phyloP scores from a whole-genome alignment of 1,284 basidiomycete genomes.

The Somion occarium region DNA sequence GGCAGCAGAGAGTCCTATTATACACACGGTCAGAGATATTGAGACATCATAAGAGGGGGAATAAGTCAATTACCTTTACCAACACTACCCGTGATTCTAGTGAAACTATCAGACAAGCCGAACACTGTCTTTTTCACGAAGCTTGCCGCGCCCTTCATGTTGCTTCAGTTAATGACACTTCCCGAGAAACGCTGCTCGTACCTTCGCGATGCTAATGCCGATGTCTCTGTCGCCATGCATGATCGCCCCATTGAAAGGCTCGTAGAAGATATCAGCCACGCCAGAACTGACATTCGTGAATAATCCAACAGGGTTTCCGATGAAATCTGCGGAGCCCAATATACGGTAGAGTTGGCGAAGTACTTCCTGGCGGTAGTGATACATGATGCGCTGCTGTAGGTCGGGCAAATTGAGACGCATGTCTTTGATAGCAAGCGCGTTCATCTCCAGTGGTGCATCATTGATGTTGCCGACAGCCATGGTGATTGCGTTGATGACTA shows the following conservation, averaged over 20 bases:
- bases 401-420: conserved; percentile 86
- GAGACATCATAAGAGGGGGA: neutral
- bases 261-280: conserved; percentile 99
- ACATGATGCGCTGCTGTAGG: conserved; percentile 79
- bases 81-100: conserved; percentile 95
- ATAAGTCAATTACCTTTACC: conserved; percentile 70
- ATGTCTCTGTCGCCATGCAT: conserved; percentile 97
- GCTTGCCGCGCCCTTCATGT: conserved; percentile 83
- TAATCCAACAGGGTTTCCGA: conserved; percentile 89
- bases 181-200: conserved; percentile 27
- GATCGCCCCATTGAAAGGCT: conserved; percentile 96
- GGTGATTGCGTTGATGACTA: conserved; percentile 90
- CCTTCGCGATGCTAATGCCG: conserved; percentile 96
- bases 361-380: conserved; percentile 95
- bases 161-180: neutral
- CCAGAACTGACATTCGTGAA: conserved; percentile 99
- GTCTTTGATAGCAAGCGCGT: conserved; percentile 93
- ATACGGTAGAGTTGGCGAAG: conserved; percentile 95
- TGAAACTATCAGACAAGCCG: conserved; percentile 92
- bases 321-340: conserved; percentile 95
- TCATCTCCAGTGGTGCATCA: conserved; percentile 93
- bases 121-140: conserved; percentile 99
- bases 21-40: conserved; percentile 4
- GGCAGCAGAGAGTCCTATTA: conserved; percentile 84
- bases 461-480: conserved; percentile 99